Percentiles rank a stretch among this genome's conserved stretches.
phyloP scores from a whole-genome alignment of 2,329 filamentous ascomycete species.

The Iodosphaeria phyllophila region DNA sequence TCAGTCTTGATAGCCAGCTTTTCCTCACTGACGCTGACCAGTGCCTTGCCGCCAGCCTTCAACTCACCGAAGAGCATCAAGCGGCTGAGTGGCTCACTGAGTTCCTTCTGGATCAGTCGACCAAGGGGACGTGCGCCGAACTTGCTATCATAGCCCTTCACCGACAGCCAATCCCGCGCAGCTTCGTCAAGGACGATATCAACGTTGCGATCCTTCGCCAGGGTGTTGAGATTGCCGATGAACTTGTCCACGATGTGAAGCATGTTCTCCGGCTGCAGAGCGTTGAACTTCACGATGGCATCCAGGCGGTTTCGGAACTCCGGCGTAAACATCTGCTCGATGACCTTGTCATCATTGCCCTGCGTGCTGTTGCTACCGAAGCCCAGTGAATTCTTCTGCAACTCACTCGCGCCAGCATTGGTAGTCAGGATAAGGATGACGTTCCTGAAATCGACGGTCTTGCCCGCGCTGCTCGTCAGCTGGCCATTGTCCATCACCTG shows the following conservation, averaged over 20 bases:
- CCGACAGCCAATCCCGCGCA: conserved; percentile 73
- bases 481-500: conserved; percentile 95
- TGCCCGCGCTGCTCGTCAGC: conserved; percentile 84
- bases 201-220: conserved; percentile 75
- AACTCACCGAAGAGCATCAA: conserved; percentile 88
- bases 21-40: too few species aligned
- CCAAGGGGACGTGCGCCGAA: conserved; percentile 87
- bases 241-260: conserved; percentile 90
- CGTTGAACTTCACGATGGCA: conserved; percentile 91
- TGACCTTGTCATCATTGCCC: too few species aligned
- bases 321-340: conserved; percentile 56
- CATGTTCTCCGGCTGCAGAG: conserved; percentile 59
- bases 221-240: conserved; percentile 62
- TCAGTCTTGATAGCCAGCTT: too few species aligned
- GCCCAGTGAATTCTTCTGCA: conserved; percentile 73
- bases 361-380: too few species aligned
- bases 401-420: conserved; percentile 73
- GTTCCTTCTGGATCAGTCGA: conserved; percentile 73
- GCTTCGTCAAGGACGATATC: conserved; percentile 49
- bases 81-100: conserved; percentile 76
- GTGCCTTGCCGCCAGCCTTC: too few species aligned
- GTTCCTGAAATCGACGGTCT: conserved; percentile 93
- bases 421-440: conserved; percentile 93
- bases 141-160: conserved; percentile 75
- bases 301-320: conserved; percentile 96